Base-by-base conservation (phyloP, 2,329 filamentous ascomycete genomes). In the Ceratocystiopsis minuta region DNA sequence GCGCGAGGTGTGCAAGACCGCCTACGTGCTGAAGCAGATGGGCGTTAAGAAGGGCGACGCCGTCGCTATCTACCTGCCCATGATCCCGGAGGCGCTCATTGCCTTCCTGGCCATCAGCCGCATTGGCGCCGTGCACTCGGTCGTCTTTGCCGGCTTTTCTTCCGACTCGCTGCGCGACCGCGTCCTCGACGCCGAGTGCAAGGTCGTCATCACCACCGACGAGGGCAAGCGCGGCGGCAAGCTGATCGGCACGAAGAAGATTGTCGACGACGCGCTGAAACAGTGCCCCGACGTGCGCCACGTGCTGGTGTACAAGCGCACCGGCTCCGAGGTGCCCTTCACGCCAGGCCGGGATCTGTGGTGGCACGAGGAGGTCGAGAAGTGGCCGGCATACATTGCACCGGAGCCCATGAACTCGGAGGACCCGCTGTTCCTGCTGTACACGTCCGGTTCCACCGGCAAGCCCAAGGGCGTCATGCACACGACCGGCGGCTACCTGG, bases 381-480 rank as follows among this genome's bases (percentile, higher is more conserved):
- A 95, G 68, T 96, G 85, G 75, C 90, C 90, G 49, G 71, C 76
- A 53, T 96, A 96, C 69, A 79, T 92, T 56, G 68, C 88, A 28
- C 87, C 88, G 12, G 87, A 92, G 68, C 63, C 76, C 50, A 80
- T 98, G 72, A 84, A 74, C 67, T 82, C 90, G 1, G 90, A 98
- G 62, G 90, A 98, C 56, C 90, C 90, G 44, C 74, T 98, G 10
- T 98, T 96, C 75, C 67, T 98, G 45, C 80, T 98, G 43, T 98
- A 98, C 67, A 98, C 90, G 2, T 96, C 88, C 33, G 90, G 90
- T 35, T 96, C 88, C 1, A 98, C 90, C 10, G 90, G 90, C 49
- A 96, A 96, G 72, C 90, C 90, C 51, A 98, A 98, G 75, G 90
- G 90, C 62, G 82, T 98, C 43, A 81, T 98, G 85, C 90, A 98